These are phyloP conservation scores for Coniferiporia weirii DNA, from an alignment of 1,284 basidiomycete genomes.

Conservation along the genomic window DNA sequence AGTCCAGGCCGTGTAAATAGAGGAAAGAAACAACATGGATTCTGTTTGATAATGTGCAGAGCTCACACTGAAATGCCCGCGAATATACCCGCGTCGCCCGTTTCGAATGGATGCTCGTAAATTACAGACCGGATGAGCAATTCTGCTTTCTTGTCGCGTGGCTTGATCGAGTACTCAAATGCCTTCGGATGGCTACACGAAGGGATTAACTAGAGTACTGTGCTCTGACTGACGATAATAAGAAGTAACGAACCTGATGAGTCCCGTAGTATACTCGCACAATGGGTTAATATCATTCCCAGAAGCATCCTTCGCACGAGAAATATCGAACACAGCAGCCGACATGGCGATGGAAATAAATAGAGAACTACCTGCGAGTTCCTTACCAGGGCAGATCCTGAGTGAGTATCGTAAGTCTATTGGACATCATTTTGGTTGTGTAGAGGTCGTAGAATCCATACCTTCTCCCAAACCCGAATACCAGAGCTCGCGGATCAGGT, in stretches of 20 bases:
- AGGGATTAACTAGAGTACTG: neutral
- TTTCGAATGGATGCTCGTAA: neutral
- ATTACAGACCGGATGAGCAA: constrained; percentile 7
- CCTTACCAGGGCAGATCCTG: constrained; percentile 12
- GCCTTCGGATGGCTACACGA: constrained; percentile 13
- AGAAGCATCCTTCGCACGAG: constrained; percentile 12
- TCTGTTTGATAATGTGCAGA: too few relatives aligned
- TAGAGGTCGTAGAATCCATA: neutral
- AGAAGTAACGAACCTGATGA: constrained; percentile 16
- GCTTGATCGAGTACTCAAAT: constrained; percentile 17
- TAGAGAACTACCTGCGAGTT: constrained; percentile 15
- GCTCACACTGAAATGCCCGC: neutral
- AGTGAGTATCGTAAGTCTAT: neutral
- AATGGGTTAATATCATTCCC: constrained; percentile 20
- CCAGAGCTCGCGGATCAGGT: neutral
- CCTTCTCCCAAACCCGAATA: constrained; percentile 11
- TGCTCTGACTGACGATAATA: neutral
- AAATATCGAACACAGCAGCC: constrained; percentile 19
- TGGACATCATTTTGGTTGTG: neutral
- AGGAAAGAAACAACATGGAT: neutral
- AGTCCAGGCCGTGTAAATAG: too few relatives aligned
- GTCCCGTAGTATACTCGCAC: constrained; percentile 16
- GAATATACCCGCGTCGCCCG: neutral
- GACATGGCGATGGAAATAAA: constrained; percentile 19
- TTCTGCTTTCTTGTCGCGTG: constrained; percentile 2